phyloP scores from a whole-genome alignment of 805 yeast species.

The Lipomyces yamanashiensis region DNA sequence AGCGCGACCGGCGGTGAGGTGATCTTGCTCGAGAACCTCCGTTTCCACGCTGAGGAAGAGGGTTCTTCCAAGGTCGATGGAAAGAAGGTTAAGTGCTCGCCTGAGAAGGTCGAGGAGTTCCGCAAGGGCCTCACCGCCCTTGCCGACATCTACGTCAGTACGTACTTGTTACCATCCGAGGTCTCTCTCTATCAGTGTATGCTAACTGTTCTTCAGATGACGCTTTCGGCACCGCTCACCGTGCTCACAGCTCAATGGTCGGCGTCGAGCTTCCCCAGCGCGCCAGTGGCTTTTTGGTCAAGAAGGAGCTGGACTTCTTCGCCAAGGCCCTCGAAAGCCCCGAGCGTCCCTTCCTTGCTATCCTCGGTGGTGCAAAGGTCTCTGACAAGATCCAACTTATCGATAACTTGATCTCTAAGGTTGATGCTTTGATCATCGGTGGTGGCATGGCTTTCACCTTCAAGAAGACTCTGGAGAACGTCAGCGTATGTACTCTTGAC shows the following conservation, averaged over 20 bases:
- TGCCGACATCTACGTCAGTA: constrained; percentile 88
- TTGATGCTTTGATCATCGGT: constrained; percentile 90
- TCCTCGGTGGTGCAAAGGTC: constrained; percentile 99
- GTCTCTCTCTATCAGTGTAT: not conserved
- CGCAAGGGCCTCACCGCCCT: constrained; percentile 86
- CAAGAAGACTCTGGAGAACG: constrained; percentile 86
- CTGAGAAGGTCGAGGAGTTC: constrained; percentile 82
- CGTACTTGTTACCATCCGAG: not conserved
- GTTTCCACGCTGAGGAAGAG: constrained; percentile 90
- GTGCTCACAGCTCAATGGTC: constrained; percentile 99
- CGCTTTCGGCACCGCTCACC: constrained; percentile 99
- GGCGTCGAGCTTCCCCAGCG: constrained; percentile 94
- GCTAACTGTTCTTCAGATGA: constrained; percentile 58
- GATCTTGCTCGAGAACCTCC: constrained; percentile 91
- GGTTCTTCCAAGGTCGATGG: constrained; percentile 96
- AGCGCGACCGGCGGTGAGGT: constrained; percentile 72
- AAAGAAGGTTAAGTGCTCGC: constrained; percentile 89
- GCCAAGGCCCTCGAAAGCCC: constrained; percentile 99
- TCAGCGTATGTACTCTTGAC: constrained; percentile 49
- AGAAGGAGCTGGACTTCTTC: constrained; percentile 95
- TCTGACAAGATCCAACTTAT: constrained; percentile 98
- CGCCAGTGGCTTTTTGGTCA: constrained; percentile 98
- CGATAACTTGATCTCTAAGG: constrained; percentile 92
- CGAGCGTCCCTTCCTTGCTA: constrained; percentile 96
- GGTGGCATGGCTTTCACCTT: constrained; percentile 99